Base-by-base conservation (phyloP, 2,329 filamentous ascomycete species). In the Monosporascus sp. region DNA sequence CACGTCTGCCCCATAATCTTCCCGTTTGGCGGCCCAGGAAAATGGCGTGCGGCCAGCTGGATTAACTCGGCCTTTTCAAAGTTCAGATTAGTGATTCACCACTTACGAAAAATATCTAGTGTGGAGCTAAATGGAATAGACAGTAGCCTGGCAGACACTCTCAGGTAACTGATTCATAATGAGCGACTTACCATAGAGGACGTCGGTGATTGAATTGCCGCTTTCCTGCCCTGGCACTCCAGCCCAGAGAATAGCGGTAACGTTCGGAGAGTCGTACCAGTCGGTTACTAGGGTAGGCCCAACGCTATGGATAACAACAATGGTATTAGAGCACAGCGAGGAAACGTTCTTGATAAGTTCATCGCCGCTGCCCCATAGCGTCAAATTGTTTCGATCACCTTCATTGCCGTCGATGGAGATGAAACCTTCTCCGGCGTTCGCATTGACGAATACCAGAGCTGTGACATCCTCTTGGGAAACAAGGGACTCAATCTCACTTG, bases 301-400 rank as follows among this genome's bases (percentile, higher is more conserved):
- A 3, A 86, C 82, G 1, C 88, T 91, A 75, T 97, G 93, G 55
- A 97, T 87, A 53, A 97, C 84, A 17, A 97, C 89, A 55, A 97
- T 87, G 14, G 91, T 96, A 78, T 97, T 96, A 74, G 87, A 85
- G 77, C 87, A 92, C 57, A 84, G 68, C 7, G 84, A 78, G 1
- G 90, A 85, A 11, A 96, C 89, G 48, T 88, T 91, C 71, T 88
- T 81, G 72, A 97, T 88, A 52, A 97, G 74, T 1, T 80, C 78
- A 51, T 97, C 91, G 41, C 90, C 92, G 54, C 85, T 80, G 55
- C 86, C 79, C 93, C 93, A 97, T 0, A 96, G 77, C 0, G 91
- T 96, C 38, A 99, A 78, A 72, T 99, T 97, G 65, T 92, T 91
- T 51, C 94, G 87, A 70, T 97, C 93, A 54, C 94, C 94, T 55